These are phyloP conservation scores for Metarhizium brunneum DNA, from an alignment of 2,329 filamentous ascomycete species.

Conservation along the genomic window DNA sequence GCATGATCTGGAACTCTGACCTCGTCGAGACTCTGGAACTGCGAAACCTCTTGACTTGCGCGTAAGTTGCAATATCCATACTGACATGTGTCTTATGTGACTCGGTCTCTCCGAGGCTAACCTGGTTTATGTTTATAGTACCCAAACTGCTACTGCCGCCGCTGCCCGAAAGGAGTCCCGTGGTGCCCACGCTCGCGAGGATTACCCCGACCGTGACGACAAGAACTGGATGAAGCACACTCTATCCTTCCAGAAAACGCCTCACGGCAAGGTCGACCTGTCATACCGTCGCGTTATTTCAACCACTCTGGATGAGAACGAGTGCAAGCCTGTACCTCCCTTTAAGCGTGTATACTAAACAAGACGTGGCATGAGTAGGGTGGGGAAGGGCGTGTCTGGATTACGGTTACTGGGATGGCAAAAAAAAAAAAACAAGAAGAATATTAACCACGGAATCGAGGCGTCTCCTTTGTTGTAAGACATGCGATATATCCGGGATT, in stretches of 20 bases:
- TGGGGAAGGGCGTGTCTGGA: background rate
- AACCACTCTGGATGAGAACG: slow-evolving; percentile 82
- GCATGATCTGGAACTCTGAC: slow-evolving; percentile 99
- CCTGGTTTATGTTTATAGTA: slow-evolving; percentile 31
- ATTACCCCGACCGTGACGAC: slow-evolving; percentile 92
- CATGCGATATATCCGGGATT: slow-evolving; percentile 9
- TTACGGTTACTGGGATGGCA: background rate
- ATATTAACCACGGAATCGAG: background rate
- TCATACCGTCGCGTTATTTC: slow-evolving; percentile 76
- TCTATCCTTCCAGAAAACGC: slow-evolving; percentile 87
- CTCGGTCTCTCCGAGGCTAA: background rate
- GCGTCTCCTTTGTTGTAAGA: slow-evolving; percentile 9
- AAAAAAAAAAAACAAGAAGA: background rate
- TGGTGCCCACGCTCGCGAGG: slow-evolving; percentile 94
- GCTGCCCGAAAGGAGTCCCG: slow-evolving; percentile 95
- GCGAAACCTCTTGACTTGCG: slow-evolving; percentile 91
- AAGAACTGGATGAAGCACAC: slow-evolving; percentile 99
- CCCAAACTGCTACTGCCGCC: slow-evolving; percentile 85
- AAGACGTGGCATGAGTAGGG: background rate
- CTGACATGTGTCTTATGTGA: background rate
- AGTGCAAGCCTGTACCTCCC: slow-evolving; percentile 92
- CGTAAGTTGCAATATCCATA: slow-evolving; percentile 48
- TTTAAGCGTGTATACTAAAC: slow-evolving; percentile 87
- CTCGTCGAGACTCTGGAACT: slow-evolving; percentile 94
- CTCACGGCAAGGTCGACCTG: slow-evolving; percentile 79